Conservation (phyloP, 2,329 filamentous ascomycete genomes). For the Diaporthe vaccinii region DNA sequence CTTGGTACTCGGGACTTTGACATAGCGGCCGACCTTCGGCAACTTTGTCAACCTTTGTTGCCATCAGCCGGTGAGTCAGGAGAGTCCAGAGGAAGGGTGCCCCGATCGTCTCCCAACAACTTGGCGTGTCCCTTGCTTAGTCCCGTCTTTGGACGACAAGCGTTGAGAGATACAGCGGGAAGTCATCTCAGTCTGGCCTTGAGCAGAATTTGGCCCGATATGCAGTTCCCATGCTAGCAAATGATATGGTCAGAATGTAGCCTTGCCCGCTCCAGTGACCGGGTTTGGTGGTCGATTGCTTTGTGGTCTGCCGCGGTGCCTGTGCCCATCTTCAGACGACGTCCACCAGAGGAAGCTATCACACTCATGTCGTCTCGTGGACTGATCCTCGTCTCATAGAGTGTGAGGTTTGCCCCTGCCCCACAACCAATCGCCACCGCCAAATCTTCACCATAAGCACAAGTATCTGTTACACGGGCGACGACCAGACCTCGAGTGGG, state of each 20-base stretch:
- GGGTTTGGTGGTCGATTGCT: neutral
- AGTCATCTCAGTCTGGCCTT: conserved; percentile 13
- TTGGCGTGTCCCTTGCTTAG: conserved; percentile 3
- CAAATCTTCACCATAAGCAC: neutral
- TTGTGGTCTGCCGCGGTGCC: neutral
- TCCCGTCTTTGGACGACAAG: conserved; percentile 23
- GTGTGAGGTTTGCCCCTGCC: neutral
- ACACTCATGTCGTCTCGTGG: neutral
- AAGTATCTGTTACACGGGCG: neutral
- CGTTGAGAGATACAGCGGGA: neutral
- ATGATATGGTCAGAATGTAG: neutral
- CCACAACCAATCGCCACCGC: conserved; percentile 2
- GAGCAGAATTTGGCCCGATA: conserved; percentile 25
- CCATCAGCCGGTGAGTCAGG: conserved; percentile 22
- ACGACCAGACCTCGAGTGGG: neutral
- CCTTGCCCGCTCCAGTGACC: neutral
- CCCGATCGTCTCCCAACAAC: neutral
- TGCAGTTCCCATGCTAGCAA: neutral
- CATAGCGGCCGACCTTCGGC: neutral
- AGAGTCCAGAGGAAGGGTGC: neutral
- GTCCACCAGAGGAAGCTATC: conserved; percentile 6
- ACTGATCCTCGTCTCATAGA: conserved; percentile 26
- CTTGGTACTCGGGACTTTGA: conserved; percentile 4
- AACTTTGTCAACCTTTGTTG: neutral
- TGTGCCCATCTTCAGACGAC: conserved; percentile 7